Conservation (phyloP, 140 eudicot genomes). For the Ambrosia hybrid region DNA sequence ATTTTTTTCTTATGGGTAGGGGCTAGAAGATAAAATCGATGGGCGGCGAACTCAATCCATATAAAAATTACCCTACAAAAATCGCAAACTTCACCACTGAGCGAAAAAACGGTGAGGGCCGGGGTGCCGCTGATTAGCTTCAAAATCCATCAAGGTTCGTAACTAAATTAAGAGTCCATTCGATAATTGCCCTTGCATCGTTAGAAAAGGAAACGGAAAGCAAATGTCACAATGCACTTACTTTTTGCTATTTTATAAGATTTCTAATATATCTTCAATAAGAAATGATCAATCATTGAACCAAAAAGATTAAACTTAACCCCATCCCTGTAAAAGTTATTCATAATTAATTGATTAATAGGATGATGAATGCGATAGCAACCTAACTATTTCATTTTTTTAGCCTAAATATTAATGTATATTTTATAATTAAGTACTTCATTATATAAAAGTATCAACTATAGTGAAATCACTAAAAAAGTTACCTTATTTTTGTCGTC, state of each 20-base stretch:
- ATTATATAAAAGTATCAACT: background rate
- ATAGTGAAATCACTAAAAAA: too few species aligned
- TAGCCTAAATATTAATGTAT: background rate
- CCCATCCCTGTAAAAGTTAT: constrained; percentile 4
- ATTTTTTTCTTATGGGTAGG: too few species aligned
- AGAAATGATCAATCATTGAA: constrained; percentile 43
- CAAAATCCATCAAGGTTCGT: background rate
- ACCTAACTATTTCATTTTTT: background rate
- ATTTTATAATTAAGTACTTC: background rate
- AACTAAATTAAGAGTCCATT: constrained; percentile 1
- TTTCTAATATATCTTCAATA: background rate
- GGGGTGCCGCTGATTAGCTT: background rate
- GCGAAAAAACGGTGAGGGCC: too few species aligned
- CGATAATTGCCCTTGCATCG: constrained; percentile 1
- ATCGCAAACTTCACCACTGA: too few species aligned
- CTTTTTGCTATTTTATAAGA: constrained; percentile 24
- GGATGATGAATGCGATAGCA: background rate
- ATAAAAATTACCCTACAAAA: too few species aligned
- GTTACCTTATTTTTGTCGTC: too few species aligned
- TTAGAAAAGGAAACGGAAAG: constrained; percentile 12
- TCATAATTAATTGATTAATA: background rate
- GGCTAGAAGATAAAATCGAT: too few species aligned
- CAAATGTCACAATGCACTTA: constrained; percentile 2
- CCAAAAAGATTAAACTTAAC: constrained; percentile 56
- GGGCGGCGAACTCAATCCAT: too few species aligned